Evolutionary conservation across 345 rosid genomes (phyloP).

Genomic region (Mallotus nudiflorus): DNA sequence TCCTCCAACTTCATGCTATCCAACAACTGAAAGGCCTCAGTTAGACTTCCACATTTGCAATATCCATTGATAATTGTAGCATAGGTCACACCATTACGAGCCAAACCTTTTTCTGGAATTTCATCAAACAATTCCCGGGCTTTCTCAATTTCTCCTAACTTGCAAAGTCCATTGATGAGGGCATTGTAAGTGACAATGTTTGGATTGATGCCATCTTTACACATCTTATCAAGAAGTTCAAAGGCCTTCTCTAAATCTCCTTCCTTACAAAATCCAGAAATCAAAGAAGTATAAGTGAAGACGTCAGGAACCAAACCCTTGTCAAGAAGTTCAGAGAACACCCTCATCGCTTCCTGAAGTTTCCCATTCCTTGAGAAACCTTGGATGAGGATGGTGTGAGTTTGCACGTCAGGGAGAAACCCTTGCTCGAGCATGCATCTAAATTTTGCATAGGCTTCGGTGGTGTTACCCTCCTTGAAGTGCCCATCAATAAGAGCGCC

Average conservation of each 20-base stretch:
- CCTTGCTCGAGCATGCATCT: slow-evolving; percentile 54
- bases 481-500: slow-evolving; percentile 56
- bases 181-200: slow-evolving; percentile 62
- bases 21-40: slow-evolving; percentile 55
- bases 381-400: slow-evolving; percentile 58
- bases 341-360: slow-evolving; percentile 53
- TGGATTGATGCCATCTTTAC: slow-evolving; percentile 51
- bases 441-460: slow-evolving; percentile 54
- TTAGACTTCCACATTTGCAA: slow-evolving; percentile 65
- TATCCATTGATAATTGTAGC: slow-evolving; percentile 67
- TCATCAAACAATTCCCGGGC: slow-evolving; percentile 59
- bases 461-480: slow-evolving; percentile 56
- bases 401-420: slow-evolving; percentile 48
- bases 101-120: slow-evolving; percentile 56
- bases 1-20: slow-evolving; percentile 62
- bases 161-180: slow-evolving; percentile 65
- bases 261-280: slow-evolving; percentile 58
- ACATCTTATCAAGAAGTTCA: slow-evolving; percentile 51
- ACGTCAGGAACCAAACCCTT: slow-evolving; percentile 63
- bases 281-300: slow-evolving; percentile 60
- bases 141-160: slow-evolving; percentile 51
- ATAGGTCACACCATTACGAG: slow-evolving; percentile 56
- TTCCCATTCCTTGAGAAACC: slow-evolving; percentile 63
- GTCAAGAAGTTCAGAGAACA: slow-evolving; percentile 55
- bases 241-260: slow-evolving; percentile 50